phyloP scores from a whole-genome alignment of 225 moss, liverwort and hornwort genomes.

The Ulota crispa region DNA sequence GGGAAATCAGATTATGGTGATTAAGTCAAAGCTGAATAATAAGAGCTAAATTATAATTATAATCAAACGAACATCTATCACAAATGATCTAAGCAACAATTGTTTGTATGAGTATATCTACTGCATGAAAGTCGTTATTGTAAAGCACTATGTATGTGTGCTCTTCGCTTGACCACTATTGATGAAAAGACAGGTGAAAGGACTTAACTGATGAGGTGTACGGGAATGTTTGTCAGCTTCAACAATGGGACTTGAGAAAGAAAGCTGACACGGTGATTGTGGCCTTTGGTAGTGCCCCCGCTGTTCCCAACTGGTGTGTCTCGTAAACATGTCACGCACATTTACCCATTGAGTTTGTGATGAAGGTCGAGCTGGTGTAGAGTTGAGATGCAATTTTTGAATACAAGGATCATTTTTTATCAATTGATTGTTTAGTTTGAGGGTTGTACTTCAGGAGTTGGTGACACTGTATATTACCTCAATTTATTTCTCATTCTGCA shows the following conservation, averaged over 20 bases:
- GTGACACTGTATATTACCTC: constrained; percentile 1
- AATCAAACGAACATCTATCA: not conserved
- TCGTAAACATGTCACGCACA: constrained; percentile 4
- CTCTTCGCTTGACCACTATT: constrained; percentile 16
- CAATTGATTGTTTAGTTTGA: not conserved
- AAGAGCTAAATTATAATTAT: not conserved
- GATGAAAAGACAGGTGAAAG: not conserved
- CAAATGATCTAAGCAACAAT: not conserved
- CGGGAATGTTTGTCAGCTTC: constrained; percentile 41
- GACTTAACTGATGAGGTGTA: constrained; percentile 23
- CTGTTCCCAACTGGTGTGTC: constrained; percentile 83
- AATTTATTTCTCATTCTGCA: not conserved
- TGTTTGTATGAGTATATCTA: not conserved
- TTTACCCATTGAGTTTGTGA: constrained; percentile 10
- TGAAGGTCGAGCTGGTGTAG: constrained; percentile 12
- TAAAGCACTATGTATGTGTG: not conserved
- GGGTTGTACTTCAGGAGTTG: not conserved
- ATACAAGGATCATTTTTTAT: not conserved
- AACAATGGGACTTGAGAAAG: constrained; percentile 44
- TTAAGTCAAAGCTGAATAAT: constrained; percentile 1
- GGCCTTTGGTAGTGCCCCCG: constrained; percentile 88
- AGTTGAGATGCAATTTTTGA: constrained; percentile 2
- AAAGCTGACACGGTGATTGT: constrained; percentile 65
- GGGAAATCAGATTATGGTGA: not conserved
- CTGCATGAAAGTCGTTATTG: not conserved